A percentile compares a stretch with the other conserved stretches of the same genome.
These are phyloP conservation scores for Clausena lansium DNA, from an alignment of 345 rosid genomes.

Conservation along the genomic window DNA sequence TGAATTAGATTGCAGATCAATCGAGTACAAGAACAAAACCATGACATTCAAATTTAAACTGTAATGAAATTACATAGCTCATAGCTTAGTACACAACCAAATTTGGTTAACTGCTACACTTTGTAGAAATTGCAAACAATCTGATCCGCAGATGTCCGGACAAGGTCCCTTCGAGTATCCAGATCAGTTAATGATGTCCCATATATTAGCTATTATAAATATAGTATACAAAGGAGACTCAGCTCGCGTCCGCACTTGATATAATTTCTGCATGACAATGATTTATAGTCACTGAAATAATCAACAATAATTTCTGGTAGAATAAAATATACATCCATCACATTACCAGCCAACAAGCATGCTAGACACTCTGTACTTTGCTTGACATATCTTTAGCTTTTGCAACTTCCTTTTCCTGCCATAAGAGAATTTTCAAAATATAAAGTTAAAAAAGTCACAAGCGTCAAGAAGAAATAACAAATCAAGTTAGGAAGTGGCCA, in stretches of 20 bases:
- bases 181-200: slow-evolving; percentile 17
- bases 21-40: slow-evolving; percentile 4
- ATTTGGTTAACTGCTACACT: slow-evolving; percentile 20
- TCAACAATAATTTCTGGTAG: neutral
- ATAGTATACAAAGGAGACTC: slow-evolving; percentile 23
- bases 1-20: slow-evolving; percentile 10
- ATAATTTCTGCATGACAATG: slow-evolving; percentile 23
- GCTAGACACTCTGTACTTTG: slow-evolving; percentile 52
- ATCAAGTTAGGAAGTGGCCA: neutral
- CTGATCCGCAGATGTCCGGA: slow-evolving; percentile 15
- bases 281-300: neutral
- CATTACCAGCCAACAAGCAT: slow-evolving; percentile 20
- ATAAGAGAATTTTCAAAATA: neutral
- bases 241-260: neutral
- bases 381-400: slow-evolving; percentile 45
- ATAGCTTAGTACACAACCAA: slow-evolving; percentile 25
- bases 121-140: slow-evolving; percentile 15
- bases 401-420: slow-evolving; percentile 47
- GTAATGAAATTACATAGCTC: slow-evolving; percentile 22
- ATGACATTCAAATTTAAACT: slow-evolving; percentile 4
- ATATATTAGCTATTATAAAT: slow-evolving; percentile 16
- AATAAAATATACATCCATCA: neutral
- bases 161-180: slow-evolving; percentile 21
- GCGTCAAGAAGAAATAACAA: neutral
- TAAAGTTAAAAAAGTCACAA: neutral